Base-by-base conservation (phyloP, 331 rosid genomes). In the Malus hybrid region DNA sequence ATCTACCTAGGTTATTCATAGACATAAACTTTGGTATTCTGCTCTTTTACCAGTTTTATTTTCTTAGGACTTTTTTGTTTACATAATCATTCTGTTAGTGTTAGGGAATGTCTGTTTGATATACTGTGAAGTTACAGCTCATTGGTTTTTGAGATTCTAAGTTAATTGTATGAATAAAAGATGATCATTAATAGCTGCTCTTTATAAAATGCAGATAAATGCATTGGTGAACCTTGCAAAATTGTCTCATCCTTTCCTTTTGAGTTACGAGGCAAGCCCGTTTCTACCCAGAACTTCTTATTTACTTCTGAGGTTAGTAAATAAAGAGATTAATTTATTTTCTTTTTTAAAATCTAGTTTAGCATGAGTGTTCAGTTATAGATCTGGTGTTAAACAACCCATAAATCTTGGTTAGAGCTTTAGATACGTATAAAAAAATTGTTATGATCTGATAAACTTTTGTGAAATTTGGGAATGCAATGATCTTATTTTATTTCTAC, bases 221-320 rank as follows among this genome's bases (percentile, higher is more conserved):
- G 72, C 72, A 11, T 68, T 3, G 84, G 65, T 11, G 80, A 73
- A 29, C 82, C 85, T 64, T 86, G 89, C 80, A 79, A 73, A 69
- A 76, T 72, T 55, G 76, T 77, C 32, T 80, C 87, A 36, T 81
- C 85, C 52, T 65, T 83, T 70, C 57, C 72, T 44, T 56, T 48
- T 20, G 80, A 86, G 82, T 59, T 73, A 60, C 78, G 48, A 60
- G 84, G 84, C 55, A 34, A 76, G 64, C 85, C 80, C 61, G 59
- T 78, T 78, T 76, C 86, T 76, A 72, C 80, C 3, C 46, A 78
- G 72, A 44, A 50, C 84, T 78, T 86, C 74, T 70, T 78, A 66
- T 86, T 72, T 77, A 79, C 80, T 71, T 80, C 89, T 76, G 84
- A 86, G 89, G 72, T 68, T 68, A 7, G 72, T 68, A 68, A 62